These are phyloP conservation scores for Aspergillus bombycis DNA, from an alignment of 2,329 filamentous ascomycete genomes.

Conservation along the genomic window DNA sequence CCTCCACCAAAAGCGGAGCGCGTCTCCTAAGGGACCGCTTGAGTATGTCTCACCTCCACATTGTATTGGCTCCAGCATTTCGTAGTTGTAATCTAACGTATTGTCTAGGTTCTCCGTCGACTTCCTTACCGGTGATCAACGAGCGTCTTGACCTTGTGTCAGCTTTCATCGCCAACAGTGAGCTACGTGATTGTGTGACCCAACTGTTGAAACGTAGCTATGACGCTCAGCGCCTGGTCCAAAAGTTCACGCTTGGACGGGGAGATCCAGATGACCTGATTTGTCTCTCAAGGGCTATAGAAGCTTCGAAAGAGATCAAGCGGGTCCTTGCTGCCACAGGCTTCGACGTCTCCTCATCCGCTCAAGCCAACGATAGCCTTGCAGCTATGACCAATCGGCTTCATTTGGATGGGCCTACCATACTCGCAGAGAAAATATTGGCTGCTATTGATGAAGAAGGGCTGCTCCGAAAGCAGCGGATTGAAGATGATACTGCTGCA, in stretches of 20 bases:
- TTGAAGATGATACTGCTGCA: slow-evolving; percentile 71
- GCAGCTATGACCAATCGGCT: slow-evolving; percentile 35
- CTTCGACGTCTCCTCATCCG: slow-evolving; percentile 29
- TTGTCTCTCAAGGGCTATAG: slow-evolving; percentile 78
- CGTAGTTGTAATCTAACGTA: not conserved
- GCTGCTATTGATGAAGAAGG: slow-evolving; percentile 91
- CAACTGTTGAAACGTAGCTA: slow-evolving; percentile 72
- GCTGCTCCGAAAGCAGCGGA: slow-evolving; percentile 75
- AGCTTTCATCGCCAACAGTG: slow-evolving; percentile 67
- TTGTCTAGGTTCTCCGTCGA: slow-evolving; percentile 72
- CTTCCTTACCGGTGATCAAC: slow-evolving; percentile 78
- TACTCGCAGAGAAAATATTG: slow-evolving; percentile 71
- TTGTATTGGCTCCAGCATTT: slow-evolving; percentile 17
- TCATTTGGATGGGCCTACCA: slow-evolving; percentile 64
- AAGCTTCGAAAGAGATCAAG: slow-evolving; percentile 68
- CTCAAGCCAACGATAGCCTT: slow-evolving; percentile 28
- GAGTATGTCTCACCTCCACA: slow-evolving; percentile 49
- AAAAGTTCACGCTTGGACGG: slow-evolving; percentile 89
- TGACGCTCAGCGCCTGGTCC: slow-evolving; percentile 86
- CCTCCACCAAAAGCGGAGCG: slow-evolving; percentile 88
- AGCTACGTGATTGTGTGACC: slow-evolving; percentile 71
- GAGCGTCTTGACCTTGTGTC: slow-evolving; percentile 80
- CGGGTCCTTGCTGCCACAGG: slow-evolving; percentile 31
- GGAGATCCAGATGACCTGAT: slow-evolving; percentile 93
- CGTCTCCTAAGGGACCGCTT: slow-evolving; percentile 82